phyloP scores from a whole-genome alignment of 73 alveolate species.

The Blepharisma stoltei region DNA sequence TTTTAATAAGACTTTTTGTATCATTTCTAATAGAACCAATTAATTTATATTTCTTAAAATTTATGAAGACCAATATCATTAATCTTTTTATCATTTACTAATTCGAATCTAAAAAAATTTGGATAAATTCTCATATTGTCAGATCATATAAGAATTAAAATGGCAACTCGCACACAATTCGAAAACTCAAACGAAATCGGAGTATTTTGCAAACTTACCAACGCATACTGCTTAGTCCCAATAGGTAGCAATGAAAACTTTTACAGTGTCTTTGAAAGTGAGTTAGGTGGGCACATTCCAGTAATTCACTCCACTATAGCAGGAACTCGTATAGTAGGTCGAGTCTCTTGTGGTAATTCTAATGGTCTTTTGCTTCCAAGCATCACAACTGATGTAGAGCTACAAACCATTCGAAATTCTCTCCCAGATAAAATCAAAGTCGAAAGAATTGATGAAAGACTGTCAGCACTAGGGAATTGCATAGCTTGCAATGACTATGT shows the following conservation, averaged over 20 bases:
- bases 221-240: slow-evolving; percentile 89
- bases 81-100: no score
- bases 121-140: no score
- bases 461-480: slow-evolving; percentile 95
- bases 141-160: slow-evolving; percentile 3
- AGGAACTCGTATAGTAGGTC: slow-evolving; percentile 93
- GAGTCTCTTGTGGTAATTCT: slow-evolving; percentile 90
- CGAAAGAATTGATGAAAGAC: slow-evolving; percentile 96
- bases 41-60: no score
- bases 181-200: slow-evolving; percentile 97
- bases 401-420: slow-evolving; percentile 82
- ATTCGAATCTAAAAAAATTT: no score
- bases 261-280: slow-evolving; percentile 84
- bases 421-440: slow-evolving; percentile 91
- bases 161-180: slow-evolving; percentile 88
- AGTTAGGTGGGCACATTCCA: slow-evolving; percentile 95
- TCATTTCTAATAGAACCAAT: no score
- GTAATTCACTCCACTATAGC: slow-evolving; percentile 96
- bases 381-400: slow-evolving; percentile 94
- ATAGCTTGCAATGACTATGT: slow-evolving; percentile 97
- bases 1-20: no score
- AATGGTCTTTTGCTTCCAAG: slow-evolving; percentile 97
- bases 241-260: slow-evolving; percentile 95
- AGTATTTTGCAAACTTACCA: slow-evolving; percentile 93
- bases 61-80: no score